Percentiles rank a stretch among this genome's conserved stretches.
Evolutionary conservation across 208 protist species (phyloP).

Genomic region (Acanthamoeba sp.): DNA sequence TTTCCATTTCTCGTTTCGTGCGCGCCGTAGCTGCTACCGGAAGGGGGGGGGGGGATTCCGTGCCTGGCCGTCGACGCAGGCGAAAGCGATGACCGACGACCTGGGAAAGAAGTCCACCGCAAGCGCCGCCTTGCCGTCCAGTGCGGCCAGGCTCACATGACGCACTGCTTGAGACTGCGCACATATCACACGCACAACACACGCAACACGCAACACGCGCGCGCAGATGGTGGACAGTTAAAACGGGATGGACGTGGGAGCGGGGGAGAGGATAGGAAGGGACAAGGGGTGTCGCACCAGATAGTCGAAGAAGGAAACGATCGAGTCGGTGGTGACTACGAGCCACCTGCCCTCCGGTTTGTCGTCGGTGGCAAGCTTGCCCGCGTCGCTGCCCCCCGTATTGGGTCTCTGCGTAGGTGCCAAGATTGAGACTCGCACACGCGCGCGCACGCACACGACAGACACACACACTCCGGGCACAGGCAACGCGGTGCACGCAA

Average conservation of each 20-base stretch:
- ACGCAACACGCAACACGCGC: too few relatives aligned
- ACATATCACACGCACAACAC: background rate
- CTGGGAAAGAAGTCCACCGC: constrained; percentile 7
- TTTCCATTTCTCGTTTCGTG: too few relatives aligned
- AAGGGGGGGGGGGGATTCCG: too few relatives aligned
- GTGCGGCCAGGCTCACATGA: constrained; percentile 21
- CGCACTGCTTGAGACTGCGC: constrained; percentile 27
- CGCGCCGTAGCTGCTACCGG: too few relatives aligned
- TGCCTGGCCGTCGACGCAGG: constrained; percentile 9
- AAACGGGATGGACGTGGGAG: background rate
- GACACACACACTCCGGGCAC: too few relatives aligned
- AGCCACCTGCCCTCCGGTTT: constrained; percentile 11
- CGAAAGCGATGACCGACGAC: background rate
- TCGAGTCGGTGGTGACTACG: background rate
- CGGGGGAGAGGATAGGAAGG: background rate
- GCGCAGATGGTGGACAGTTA: background rate
- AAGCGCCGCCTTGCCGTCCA: constrained; percentile 1
- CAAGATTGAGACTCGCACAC: background rate
- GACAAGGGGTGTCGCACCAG: background rate
- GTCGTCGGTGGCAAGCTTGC: background rate
- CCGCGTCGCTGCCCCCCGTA: background rate
- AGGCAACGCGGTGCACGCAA: background rate
- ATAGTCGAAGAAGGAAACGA: constrained; percentile 60
- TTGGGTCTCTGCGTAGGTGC: background rate
- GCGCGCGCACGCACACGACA: too few relatives aligned